phyloP scores from a whole-genome alignment of 768 basidiomycete species.

The Mycena amicta region DNA sequence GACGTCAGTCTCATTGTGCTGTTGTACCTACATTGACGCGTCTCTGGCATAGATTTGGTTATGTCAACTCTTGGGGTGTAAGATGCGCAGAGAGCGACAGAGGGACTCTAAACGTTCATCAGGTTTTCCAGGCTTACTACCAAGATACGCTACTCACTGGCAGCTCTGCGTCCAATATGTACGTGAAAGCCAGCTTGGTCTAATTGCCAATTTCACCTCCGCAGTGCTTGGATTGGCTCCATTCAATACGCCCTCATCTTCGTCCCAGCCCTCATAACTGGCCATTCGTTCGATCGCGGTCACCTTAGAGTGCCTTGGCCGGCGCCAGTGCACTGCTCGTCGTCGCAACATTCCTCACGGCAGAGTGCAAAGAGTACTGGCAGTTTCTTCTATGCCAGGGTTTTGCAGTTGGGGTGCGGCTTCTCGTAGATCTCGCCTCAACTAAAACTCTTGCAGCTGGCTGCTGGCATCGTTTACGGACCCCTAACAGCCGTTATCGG shows the following conservation, averaged over 20 bases:
- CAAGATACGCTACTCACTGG: constrained; percentile 52
- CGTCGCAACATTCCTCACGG: constrained; percentile 62
- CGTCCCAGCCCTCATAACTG: constrained; percentile 64
- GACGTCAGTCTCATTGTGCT: constrained; percentile 9
- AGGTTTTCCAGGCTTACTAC: constrained; percentile 79
- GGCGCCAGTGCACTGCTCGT: constrained; percentile 55
- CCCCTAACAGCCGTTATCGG: constrained; percentile 52
- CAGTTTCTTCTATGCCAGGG: constrained; percentile 81
- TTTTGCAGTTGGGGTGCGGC: constrained; percentile 56
- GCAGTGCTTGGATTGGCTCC: constrained; percentile 82
- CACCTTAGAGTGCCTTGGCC: constrained; percentile 55
- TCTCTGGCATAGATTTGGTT: constrained; percentile 13
- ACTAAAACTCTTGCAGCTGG: constrained; percentile 21
- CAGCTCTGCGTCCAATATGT: constrained; percentile 69
- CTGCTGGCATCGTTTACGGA: constrained; percentile 51
- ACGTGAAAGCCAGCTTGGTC: constrained; percentile 23
- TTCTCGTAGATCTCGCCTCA: neutral
- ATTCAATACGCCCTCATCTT: constrained; percentile 56
- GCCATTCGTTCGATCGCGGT: constrained; percentile 77
- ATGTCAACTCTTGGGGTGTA: constrained; percentile 21
- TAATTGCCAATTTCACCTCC: neutral
- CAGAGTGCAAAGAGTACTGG: constrained; percentile 76
- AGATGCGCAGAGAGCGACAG: neutral
- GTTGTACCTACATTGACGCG: neutral
- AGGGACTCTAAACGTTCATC: neutral